Conservation (phyloP, 129 eudicot species). For the Centaurea solstitialis region DNA sequence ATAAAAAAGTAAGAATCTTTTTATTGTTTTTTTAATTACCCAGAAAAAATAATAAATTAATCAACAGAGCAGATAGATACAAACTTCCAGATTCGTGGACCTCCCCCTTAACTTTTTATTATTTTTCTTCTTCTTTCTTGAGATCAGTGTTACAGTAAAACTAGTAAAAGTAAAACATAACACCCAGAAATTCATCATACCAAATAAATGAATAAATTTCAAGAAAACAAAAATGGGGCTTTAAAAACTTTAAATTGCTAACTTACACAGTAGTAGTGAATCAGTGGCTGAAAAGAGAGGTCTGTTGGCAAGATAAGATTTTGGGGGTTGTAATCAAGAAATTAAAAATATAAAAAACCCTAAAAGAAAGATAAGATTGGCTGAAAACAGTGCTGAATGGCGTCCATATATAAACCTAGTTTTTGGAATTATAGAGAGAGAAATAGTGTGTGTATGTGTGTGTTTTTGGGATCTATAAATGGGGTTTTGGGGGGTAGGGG, state of each 20-base stretch:
- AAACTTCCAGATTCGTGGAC: conserved; percentile 53
- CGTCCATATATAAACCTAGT: background rate
- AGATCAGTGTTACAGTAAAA: conserved; percentile 9
- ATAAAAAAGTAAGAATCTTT: conserved; percentile 28
- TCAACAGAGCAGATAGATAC: conserved; percentile 45
- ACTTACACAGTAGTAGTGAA: conserved; percentile 49
- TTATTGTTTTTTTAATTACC: conserved; percentile 25
- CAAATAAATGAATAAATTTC: background rate
- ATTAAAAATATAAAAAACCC: conserved; percentile 23
- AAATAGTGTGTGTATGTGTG: background rate
- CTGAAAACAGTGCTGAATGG: background rate
- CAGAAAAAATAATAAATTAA: conserved; percentile 18
- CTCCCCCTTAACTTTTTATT: conserved; percentile 11
- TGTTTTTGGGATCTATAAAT: conserved; percentile 23
- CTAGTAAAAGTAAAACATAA: background rate
- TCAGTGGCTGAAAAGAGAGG: conserved; percentile 18
- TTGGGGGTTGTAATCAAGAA: conserved; percentile 6
- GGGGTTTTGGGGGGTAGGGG: conserved; percentile 26
- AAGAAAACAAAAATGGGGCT: background rate
- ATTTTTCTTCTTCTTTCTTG: conserved; percentile 10
- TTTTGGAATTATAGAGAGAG: background rate
- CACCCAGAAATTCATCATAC: conserved; percentile 8
- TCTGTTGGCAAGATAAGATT: background rate
- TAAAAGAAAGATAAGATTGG: background rate
- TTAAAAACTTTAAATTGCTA: conserved; percentile 5